Evolutionary conservation across 2,329 filamentous ascomycete species (phyloP).

Genomic region (Colletotrichum lentis): DNA sequence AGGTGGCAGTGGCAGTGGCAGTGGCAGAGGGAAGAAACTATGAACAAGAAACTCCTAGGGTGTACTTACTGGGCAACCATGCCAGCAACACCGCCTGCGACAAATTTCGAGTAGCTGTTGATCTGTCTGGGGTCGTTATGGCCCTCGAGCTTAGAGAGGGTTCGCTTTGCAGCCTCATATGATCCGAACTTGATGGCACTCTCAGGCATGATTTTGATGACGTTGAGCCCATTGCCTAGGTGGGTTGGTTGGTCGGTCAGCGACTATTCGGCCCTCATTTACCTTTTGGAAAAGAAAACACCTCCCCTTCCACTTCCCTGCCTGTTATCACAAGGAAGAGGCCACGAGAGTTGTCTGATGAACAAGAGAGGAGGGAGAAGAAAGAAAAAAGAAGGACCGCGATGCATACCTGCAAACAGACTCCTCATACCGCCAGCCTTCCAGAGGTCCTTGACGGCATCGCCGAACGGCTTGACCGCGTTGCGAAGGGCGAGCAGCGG

Average conservation of each 20-base stretch:
- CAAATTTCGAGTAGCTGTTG: slow-evolving; percentile 84
- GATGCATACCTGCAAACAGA: slow-evolving; percentile 81
- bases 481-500: slow-evolving; percentile 70
- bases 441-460: slow-evolving; percentile 82
- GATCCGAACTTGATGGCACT: slow-evolving; percentile 98
- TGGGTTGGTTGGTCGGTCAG: slow-evolving; percentile 38
- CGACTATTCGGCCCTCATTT: neutral
- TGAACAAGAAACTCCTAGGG: neutral
- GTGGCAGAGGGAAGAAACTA: neutral
- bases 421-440: slow-evolving; percentile 84
- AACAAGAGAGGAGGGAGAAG: neutral
- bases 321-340: no score
- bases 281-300: neutral
- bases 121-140: slow-evolving; percentile 83
- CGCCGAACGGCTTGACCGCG: slow-evolving; percentile 73
- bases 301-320: neutral
- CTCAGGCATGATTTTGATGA: slow-evolving; percentile 98
- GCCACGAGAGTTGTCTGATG: no score
- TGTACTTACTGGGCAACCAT: slow-evolving; percentile 85
- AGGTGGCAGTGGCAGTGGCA: neutral
- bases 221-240: slow-evolving; percentile 88
- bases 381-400: slow-evolving; percentile 41
- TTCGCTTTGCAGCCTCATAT: slow-evolving; percentile 93
- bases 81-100: slow-evolving; percentile 88
- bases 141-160: slow-evolving; percentile 85